phyloP scores from a whole-genome alignment of 768 basidiomycete species.

The Mycena polygramma region DNA sequence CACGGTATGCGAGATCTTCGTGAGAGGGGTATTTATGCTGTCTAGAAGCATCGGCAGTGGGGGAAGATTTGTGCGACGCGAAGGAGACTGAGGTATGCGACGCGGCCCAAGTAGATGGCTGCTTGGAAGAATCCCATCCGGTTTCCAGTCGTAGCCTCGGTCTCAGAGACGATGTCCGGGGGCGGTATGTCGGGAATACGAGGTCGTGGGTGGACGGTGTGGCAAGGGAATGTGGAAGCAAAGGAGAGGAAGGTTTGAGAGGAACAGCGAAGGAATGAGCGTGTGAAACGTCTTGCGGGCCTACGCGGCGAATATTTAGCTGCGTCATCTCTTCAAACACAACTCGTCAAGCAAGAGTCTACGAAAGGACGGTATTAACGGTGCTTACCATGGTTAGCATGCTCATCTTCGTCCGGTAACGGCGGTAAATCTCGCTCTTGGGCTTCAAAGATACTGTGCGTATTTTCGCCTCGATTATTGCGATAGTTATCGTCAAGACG shows the following conservation, averaged over 20 bases:
- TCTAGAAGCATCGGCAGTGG: neutral
- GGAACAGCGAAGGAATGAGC: neutral
- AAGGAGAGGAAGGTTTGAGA: neutral
- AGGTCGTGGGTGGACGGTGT: conserved; percentile 15
- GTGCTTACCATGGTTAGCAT: neutral
- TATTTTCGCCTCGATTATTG: neutral
- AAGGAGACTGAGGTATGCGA: neutral
- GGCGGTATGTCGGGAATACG: conserved; percentile 6
- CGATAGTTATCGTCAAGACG: neutral
- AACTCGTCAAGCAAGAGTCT: neutral
- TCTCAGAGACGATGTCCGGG: neutral
- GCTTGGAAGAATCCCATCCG: conserved; percentile 3
- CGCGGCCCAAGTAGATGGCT: neutral
- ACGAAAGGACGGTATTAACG: neutral
- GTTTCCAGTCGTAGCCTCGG: conserved; percentile 21
- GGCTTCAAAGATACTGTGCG: neutral
- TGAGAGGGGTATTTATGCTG: neutral
- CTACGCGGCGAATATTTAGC: neutral
- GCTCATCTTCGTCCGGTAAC: conserved; percentile 8
- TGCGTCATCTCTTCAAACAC: neutral
- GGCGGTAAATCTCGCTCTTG: conserved; percentile 26
- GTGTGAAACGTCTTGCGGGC: neutral
- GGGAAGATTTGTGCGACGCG: neutral
- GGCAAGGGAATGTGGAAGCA: neutral
- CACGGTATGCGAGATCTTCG: neutral